A percentile compares a stretch with the other conserved stretches of the same genome.
These are phyloP conservation scores for Botryosphaeria agaves DNA, from an alignment of 2,329 filamentous ascomycete species.

Conservation along the genomic window DNA sequence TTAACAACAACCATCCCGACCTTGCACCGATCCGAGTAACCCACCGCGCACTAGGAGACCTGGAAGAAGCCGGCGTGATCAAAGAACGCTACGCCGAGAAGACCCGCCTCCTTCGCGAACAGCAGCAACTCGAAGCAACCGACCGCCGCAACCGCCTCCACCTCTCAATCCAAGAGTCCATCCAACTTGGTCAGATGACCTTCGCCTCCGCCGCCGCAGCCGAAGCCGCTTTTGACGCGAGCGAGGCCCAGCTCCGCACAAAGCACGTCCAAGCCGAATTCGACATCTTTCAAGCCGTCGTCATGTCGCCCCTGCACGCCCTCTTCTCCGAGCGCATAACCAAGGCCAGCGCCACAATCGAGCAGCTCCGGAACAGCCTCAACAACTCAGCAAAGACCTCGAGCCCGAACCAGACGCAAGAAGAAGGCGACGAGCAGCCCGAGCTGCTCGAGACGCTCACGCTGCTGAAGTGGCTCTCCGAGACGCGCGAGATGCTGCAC, in stretches of 20 bases:
- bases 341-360: conserved; percentile 59
- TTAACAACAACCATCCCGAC: conserved; percentile 90
- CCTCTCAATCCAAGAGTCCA: conserved; percentile 59
- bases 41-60: conserved; percentile 56
- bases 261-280: conserved; percentile 65
- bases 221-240: conserved; percentile 54
- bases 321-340: conserved; percentile 60
- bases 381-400: conserved; percentile 51
- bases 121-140: conserved; percentile 34
- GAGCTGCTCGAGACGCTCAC: conserved; percentile 90
- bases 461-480: conserved; percentile 91
- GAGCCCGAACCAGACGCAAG: conserved; percentile 70
- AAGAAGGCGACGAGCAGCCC: conserved; percentile 88
- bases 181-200: conserved; percentile 59
- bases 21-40: conserved; percentile 59
- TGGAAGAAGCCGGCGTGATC: conserved; percentile 52
- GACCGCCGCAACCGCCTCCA: conserved; percentile 50
- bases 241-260: conserved; percentile 54
- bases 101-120: conserved; percentile 36
- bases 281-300: conserved; percentile 64
- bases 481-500: conserved; percentile 76
- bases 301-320: conserved; percentile 71
- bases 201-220: conserved; percentile 72
- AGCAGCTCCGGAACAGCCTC: conserved; percentile 53
- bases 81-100: conserved; percentile 37